Base-by-base conservation (phyloP, 2,329 filamentous ascomycete genomes). In the Diaporthe velutina region DNA sequence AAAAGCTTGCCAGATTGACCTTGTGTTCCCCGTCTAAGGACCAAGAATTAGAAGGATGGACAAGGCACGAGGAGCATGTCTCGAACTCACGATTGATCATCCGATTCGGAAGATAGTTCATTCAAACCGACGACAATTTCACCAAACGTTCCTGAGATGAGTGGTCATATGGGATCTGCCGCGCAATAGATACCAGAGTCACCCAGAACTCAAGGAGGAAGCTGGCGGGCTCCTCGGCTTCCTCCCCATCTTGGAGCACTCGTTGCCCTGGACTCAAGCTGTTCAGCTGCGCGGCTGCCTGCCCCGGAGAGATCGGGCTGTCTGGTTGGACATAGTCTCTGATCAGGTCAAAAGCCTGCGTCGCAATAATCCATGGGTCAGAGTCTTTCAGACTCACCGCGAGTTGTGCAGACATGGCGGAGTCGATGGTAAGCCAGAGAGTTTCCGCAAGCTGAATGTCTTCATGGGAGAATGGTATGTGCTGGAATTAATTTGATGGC, bases 201-300 rank as follows among this genome's bases (percentile, higher is more conserved):
- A 22, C 17, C 55, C 55, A 58, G 55, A 58, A 58, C 55, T 35
- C 50, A 13, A 58, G 55, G 17, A 38, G 55, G 55, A 58, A 58
- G 55, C 55, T 58, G 19, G 33, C 19, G 19, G 55, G 55, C 9
- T 35, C 55, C 30, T 58, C 55, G 6, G 19, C 55, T 35, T n/a
- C 7, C 30, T 58, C 55, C 19, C 55, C 55, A n/a, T 58, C 55
- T 13, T 58, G 19, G 55, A 58, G 55, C 19, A n/a, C 55, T 58
- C 55, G 55, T 22, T n/a, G 55, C 55, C 30, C 30, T 13, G 55
- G 55, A n/a, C 8, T 58, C 30, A 58, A 22, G 55, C 55, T 58
- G 55, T 58, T 6, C 10, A 58, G 9, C 22, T 58, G 55, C 30
- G 10, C 8, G 30, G 30, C 55, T 4, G 38, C 19, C 6, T 38